Base-by-base conservation (phyloP, 2,329 filamentous ascomycete species). In the Aureobasidium namibiae region DNA sequence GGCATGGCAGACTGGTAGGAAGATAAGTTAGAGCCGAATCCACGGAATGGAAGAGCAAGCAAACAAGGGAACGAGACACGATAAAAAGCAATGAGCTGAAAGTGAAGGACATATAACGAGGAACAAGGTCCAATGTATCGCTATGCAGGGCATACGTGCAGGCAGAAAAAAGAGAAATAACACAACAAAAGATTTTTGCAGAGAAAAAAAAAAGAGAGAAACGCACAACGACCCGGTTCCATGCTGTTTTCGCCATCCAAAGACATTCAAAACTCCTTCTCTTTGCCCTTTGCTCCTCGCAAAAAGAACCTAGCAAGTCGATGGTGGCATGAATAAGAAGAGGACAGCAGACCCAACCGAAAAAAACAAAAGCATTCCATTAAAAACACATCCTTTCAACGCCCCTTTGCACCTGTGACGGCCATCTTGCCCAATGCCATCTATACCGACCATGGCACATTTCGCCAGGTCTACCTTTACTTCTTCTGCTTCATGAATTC, bases 401-500 rank as follows among this genome's bases (percentile, higher is more conserved):
- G 26, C 53, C 53, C n/a, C 41, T 56, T 36, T 56, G 39, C 50
- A 36, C 50, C 50, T 42, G 10, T 53, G 26, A 31, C 11, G n/a
- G 36, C 42, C 21, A 9, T 56, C 52, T n/a, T 36, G 3, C 26
- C 29, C 29, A 5, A 33, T n/a, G 11, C 6, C 36, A 21, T 31
- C 50, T 13, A n/a, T 39, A 33, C n/a, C 14, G 16, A 36, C 10
- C 8, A 16, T 52, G 34, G 42, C 11, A 16, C 11, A 13, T 45
- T 26, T 14, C 26, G 26, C n/a, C 52, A 2, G n/a, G 1, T 33
- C 4, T 2, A n/a, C 33, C 52, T 26, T 38, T 23, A 58, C 42
- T 62, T 62, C 61, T 63, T 63, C 48, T 61, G 59, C 64, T 67
- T 75, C 77, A 79, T 79, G 42, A 77, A 72, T 62, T 76, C 75